Base-by-base conservation (phyloP, 176 grass and related monocot genomes). In the Thinopyrum elongatum region DNA sequence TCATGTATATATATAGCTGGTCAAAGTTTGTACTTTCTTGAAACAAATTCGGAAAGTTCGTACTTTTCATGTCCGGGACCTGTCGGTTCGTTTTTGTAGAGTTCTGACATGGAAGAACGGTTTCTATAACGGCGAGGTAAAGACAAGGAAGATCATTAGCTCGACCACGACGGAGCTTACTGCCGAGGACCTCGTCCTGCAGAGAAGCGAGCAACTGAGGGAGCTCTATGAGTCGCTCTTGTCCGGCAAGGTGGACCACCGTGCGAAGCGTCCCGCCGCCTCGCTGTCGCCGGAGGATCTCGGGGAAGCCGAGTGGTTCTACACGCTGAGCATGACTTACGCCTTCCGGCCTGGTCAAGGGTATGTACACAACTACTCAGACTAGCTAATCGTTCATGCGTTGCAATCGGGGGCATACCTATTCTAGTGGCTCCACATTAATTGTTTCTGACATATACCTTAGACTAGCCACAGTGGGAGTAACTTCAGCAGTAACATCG, bases 101-200 rank as follows among this genome's bases (percentile, higher is more conserved):
- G 29, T 88, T n/a, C 36, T 98, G 63, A 81, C 77, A 1, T 98
- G 96, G 93, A 84, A 69, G 17, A 76, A 92, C 61, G 96, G 96
- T 15, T 95, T 91, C 86, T 98, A 98, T 70, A 98, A 98, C 70
- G 96, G 93, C 22, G 96, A 94, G 68, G 82, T 98, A 15, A 98
- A 95, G 85, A 98, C 96, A 8, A 85, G 88, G 65, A 98, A 95
- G 86, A 91, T 89, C 17, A 82, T 79, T 19, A 91, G 89, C 72
- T 89, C 88, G 2, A 57, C 51, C 7, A 97, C 90, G 0, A 77
- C 61, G 21, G 90, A 94, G 39, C 47, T 94, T 17, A 86, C 90
- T 2, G 81, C 68, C 25, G 80, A 98, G 11, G 83, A 91, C 64
- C 81, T 94, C 22, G 44, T 86, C 59, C 72, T 94, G 78, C 87